phyloP scores from a whole-genome alignment of 148 eudicot species.

The Spergularia marina region DNA sequence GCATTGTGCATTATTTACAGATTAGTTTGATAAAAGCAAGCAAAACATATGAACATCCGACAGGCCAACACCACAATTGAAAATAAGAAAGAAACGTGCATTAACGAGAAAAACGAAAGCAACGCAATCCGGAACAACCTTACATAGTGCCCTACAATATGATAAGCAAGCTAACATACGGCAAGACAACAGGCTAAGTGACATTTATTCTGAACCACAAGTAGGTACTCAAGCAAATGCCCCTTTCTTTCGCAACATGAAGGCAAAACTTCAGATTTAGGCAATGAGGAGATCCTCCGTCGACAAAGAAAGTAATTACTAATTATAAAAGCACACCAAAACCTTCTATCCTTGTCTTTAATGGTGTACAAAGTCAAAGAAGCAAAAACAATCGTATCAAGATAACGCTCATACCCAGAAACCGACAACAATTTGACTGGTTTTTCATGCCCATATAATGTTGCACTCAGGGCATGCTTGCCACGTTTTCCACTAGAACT shows the following conservation, averaged over 20 bases:
- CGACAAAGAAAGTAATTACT: not conserved
- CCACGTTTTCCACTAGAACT: slow-evolving; percentile 62
- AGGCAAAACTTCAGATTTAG: not conserved
- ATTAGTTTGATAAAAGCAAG: not conserved
- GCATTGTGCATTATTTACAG: not conserved
- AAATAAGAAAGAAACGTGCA: not conserved
- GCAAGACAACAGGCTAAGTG: not conserved
- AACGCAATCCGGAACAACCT: not conserved
- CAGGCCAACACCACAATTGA: not conserved
- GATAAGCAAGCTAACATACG: too few relatives aligned
- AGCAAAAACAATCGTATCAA: slow-evolving; percentile 10
- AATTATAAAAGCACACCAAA: not conserved
- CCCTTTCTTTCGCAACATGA: not conserved
- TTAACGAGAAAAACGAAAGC: not conserved
- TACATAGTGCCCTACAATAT: too few relatives aligned
- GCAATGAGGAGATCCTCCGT: not conserved
- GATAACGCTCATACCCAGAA: slow-evolving; percentile 51
- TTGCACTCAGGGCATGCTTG: slow-evolving; percentile 61
- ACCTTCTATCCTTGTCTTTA: not conserved
- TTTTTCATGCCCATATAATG: slow-evolving; percentile 65
- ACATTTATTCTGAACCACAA: not conserved
- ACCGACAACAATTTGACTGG: slow-evolving; percentile 56
- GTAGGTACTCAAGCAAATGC: not conserved
- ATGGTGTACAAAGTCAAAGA: not conserved
- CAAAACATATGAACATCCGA: not conserved